Evolutionary conservation across 768 basidiomycete species (phyloP).

Genomic region (Clavaria fumosa): DNA sequence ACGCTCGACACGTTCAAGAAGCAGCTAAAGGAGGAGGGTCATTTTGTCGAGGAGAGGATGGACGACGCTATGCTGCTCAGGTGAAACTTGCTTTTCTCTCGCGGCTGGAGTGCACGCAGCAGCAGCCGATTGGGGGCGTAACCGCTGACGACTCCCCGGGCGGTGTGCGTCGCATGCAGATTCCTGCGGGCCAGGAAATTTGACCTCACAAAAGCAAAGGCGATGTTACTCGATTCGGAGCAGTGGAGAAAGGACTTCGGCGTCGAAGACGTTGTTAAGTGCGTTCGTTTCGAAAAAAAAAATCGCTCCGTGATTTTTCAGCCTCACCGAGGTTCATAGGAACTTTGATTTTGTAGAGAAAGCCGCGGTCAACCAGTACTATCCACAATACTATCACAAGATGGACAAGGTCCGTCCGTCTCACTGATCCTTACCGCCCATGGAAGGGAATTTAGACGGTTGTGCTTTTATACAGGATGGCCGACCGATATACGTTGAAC

Average conservation of each 20-base stretch:
- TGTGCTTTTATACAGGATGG: no score
- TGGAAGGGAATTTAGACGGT: no score
- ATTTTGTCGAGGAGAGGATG: constrained; percentile 49
- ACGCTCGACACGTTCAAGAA: constrained; percentile 54
- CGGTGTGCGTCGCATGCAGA: constrained; percentile 25
- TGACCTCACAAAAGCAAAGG: constrained; percentile 65
- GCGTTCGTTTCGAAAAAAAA: constrained; percentile 15
- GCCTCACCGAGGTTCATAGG: constrained; percentile 21
- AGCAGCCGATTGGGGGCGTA: background rate
- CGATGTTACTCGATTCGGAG: constrained; percentile 71
- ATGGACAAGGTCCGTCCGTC: constrained; percentile 68
- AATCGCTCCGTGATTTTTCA: constrained; percentile 1
- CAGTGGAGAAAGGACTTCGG: constrained; percentile 83
- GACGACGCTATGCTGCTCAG: constrained; percentile 56
- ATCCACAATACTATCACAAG: constrained; percentile 95
- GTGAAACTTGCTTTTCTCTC: constrained; percentile 21
- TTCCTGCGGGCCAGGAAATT: constrained; percentile 92
- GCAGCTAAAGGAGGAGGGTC: constrained; percentile 43
- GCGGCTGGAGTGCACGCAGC: background rate
- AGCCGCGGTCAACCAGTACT: constrained; percentile 73
- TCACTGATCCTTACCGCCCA: no score
- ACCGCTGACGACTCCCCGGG: no score
- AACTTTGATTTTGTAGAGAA: constrained; percentile 82
- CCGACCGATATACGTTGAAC: constrained; percentile 90
- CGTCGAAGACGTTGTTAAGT: constrained; percentile 62